These are phyloP conservation scores for Paracoccidioides lutzii DNA, from an alignment of 2,329 filamentous ascomycete species.

Conservation along the genomic window DNA sequence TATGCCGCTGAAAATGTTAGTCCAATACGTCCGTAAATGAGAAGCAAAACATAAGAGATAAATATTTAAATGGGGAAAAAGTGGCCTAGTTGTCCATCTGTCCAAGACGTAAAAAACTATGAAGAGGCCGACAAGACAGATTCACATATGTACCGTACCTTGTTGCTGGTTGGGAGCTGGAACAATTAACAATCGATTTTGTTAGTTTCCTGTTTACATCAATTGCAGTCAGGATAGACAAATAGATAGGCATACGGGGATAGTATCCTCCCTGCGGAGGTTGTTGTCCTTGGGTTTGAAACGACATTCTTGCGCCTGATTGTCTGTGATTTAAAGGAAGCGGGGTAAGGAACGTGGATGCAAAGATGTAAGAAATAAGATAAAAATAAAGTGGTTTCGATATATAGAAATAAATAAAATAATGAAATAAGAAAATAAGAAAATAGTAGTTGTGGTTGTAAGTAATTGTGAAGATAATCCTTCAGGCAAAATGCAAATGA, in stretches of 20 bases:
- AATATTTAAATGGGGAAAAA: no score
- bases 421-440: background rate
- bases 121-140: background rate
- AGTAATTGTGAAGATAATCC: no score
- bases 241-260: conserved; percentile 14
- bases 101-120: no score
- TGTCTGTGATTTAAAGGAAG: background rate
- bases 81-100: no score
- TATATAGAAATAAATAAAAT: background rate
- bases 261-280: conserved; percentile 15
- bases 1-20: conserved; percentile 4
- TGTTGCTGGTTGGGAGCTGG: conserved; percentile 3
- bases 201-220: background rate
- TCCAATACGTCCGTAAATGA: background rate
- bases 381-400: background rate
- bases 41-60: background rate
- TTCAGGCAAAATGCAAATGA: no score
- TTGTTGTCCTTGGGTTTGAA: conserved; percentile 1
- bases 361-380: background rate
- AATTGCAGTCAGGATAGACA: background rate
- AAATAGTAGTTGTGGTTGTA: no score
- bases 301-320: background rate
- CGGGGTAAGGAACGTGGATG: background rate
- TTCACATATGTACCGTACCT: background rate
- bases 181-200: background rate